phyloP scores from a whole-genome alignment of 352 stramenopile genomes.

The Pythium myriotylum region DNA sequence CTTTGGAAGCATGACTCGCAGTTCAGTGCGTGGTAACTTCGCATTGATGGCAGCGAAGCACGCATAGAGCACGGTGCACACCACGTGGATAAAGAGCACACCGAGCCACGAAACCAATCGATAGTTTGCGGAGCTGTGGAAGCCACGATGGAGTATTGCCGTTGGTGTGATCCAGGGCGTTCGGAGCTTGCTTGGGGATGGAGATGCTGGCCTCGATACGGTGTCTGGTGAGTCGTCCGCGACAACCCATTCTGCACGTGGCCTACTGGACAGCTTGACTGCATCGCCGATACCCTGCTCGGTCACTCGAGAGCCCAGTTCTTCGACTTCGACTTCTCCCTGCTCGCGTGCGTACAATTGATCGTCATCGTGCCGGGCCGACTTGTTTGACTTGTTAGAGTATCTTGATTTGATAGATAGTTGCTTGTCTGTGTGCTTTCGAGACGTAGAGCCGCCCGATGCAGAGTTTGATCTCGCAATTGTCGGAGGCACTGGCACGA shows the following conservation, averaged over 20 bases:
- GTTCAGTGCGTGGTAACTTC: conserved; percentile 8
- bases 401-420: conserved; percentile 38
- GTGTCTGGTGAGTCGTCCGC: not conserved
- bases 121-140: conserved; percentile 3
- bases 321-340: conserved; percentile 23
- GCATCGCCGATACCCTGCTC: not conserved
- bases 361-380: conserved; percentile 20
- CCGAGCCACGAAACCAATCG: conserved; percentile 16
- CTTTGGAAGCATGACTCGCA: conserved; percentile 6
- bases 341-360: conserved; percentile 11
- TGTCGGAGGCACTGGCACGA: not conserved
- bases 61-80: conserved; percentile 5
- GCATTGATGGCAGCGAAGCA: conserved; percentile 8
- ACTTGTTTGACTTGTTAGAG: conserved; percentile 39
- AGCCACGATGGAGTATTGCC: not conserved
- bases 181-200: conserved; percentile 22
- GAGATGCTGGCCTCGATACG: not conserved
- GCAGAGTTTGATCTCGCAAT: conserved; percentile 14
- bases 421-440: conserved; percentile 27
- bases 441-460: conserved; percentile 10
- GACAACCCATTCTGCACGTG: not conserved
- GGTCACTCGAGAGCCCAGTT: conserved; percentile 10
- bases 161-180: not conserved
- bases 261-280: not conserved
- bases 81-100: conserved; percentile 11